Evolutionary conservation across 2,329 filamentous ascomycete species (phyloP).

Genomic region (Colletotrichum sp.): DNA sequence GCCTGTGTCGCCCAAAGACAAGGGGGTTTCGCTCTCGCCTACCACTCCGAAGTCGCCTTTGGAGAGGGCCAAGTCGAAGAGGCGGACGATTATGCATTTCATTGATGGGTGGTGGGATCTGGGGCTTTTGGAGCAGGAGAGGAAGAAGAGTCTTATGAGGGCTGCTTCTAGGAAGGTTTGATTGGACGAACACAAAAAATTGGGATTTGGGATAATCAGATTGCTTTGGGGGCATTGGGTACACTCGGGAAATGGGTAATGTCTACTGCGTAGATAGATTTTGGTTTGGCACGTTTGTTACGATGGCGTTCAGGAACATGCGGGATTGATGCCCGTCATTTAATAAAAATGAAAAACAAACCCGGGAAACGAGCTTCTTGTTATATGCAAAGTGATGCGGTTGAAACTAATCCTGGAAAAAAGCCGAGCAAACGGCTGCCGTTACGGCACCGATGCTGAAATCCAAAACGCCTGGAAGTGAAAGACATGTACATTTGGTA

Average conservation of each 20-base stretch:
- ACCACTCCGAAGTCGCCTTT: background rate
- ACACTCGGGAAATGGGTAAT: conserved; percentile 3
- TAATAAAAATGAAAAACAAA: background rate
- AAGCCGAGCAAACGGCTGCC: background rate
- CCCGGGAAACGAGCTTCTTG: background rate
- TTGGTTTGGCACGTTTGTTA: background rate
- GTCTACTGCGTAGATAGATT: conserved; percentile 22
- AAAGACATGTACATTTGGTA: background rate
- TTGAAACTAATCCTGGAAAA: background rate
- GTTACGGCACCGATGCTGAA: background rate
- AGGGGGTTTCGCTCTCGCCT: background rate
- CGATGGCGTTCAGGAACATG: background rate
- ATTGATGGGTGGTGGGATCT: conserved; percentile 63
- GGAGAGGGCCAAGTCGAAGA: conserved; percentile 34
- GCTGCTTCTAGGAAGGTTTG: background rate
- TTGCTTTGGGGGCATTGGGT: background rate
- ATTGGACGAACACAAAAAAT: background rate
- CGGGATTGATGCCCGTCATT: background rate
- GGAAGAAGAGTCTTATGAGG: conserved; percentile 37
- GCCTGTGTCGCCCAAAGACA: conserved; percentile 25
- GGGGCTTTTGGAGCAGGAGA: conserved; percentile 51
- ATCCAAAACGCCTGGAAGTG: background rate
- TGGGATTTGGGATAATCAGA: background rate
- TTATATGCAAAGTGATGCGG: background rate
- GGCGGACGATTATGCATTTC: conserved; percentile 52